Percentiles rank a stretch among this genome's conserved stretches.
Conservation (phyloP, 2,329 filamentous ascomycete genomes). For the Pyricularia sp. region DNA sequence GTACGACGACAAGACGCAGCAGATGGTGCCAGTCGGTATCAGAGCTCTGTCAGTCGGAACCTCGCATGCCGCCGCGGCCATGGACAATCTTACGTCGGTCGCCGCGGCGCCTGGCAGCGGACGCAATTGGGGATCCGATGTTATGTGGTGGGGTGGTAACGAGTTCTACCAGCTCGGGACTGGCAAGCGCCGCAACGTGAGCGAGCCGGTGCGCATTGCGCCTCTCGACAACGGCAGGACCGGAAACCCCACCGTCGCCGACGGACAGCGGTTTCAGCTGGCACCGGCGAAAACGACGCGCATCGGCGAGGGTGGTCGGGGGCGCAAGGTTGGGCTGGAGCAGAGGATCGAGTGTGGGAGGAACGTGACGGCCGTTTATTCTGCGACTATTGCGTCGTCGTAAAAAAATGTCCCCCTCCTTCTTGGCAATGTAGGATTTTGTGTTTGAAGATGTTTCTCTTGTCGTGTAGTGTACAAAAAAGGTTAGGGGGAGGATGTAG, state of each 20-base stretch:
- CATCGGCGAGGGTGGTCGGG: constrained; percentile 47
- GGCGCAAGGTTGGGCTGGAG: constrained; percentile 66
- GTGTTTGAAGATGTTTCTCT: neutral
- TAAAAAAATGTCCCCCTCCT: neutral
- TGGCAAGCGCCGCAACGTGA: constrained; percentile 75
- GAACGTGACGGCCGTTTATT: constrained; percentile 76
- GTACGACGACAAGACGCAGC: constrained; percentile 66
- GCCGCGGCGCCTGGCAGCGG: neutral
- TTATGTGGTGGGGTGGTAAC: constrained; percentile 91
- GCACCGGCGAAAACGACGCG: constrained; percentile 66
- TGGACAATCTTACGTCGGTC: constrained; percentile 71
- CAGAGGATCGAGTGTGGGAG: constrained; percentile 84
- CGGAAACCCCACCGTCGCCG: constrained; percentile 47
- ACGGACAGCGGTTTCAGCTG: constrained; percentile 69
- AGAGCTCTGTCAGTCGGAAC: constrained; percentile 64
- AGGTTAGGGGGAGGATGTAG: neutral
- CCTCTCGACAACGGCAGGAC: constrained; percentile 59
- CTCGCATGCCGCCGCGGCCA: constrained; percentile 72
- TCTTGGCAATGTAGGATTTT: neutral
- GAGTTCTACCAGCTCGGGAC: constrained; percentile 90
- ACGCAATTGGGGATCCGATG: constrained; percentile 74
- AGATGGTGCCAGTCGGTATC: constrained; percentile 68
- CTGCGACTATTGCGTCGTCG: constrained; percentile 21
- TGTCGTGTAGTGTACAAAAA: neutral
- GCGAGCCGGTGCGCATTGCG: constrained; percentile 67